Conservation (phyloP, 2,329 filamentous ascomycete genomes). For the Cladosporium halotolerans region DNA sequence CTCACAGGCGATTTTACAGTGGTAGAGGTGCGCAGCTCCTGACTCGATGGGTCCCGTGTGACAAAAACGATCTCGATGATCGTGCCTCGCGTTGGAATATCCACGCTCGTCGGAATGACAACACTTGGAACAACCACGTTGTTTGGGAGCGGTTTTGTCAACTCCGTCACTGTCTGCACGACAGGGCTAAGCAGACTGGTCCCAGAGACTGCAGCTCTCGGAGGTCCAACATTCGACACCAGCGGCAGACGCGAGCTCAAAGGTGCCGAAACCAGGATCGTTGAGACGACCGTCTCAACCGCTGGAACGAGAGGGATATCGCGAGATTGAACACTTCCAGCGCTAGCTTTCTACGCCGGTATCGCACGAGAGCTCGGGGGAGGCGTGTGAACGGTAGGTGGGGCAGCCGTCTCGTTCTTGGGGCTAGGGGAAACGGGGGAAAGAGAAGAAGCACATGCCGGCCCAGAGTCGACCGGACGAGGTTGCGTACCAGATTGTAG, state of each 20-base stretch:
- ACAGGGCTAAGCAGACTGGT: not conserved
- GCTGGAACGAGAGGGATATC: too few species aligned
- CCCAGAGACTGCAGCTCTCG: not conserved
- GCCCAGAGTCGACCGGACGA: not conserved
- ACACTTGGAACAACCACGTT: not conserved
- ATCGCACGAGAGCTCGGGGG: not conserved
- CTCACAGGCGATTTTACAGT: too few species aligned
- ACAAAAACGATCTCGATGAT: not conserved
- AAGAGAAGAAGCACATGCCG: not conserved
- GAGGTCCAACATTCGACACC: not conserved
- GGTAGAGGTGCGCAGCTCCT: not conserved
- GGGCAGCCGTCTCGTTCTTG: not conserved
- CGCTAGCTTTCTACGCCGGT: not conserved
- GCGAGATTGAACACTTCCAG: too few species aligned
- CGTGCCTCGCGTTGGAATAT: not conserved
- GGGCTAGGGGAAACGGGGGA: not conserved
- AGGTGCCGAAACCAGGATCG: not conserved
- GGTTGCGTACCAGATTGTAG: constrained; percentile 15
- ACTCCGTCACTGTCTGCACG: not conserved
- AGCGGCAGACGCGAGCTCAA: not conserved
- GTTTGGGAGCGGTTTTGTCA: not conserved
- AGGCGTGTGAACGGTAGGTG: not conserved
- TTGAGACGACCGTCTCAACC: not conserved
- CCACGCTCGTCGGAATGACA: not conserved
- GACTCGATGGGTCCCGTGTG: not conserved